Evolutionary conservation across 768 basidiomycete genomes (phyloP).

Genomic region (Lentinula raphanica): DNA sequence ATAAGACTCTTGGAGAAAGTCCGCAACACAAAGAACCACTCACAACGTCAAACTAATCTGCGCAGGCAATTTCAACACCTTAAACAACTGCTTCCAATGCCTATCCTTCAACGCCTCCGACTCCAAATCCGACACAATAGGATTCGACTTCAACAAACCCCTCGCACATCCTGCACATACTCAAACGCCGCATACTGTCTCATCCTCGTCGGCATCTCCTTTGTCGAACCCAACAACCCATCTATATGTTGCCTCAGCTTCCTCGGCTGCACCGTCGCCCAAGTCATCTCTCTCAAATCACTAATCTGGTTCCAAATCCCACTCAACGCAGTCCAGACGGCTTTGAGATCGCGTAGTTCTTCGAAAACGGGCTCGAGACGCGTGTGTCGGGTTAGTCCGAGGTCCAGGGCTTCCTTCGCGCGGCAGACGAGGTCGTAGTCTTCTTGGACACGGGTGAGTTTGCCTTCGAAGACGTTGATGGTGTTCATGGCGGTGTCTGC

Average conservation of each 20-base stretch:
- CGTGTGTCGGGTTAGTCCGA: slow-evolving; percentile 85
- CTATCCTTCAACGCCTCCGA: slow-evolving; percentile 96
- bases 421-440: slow-evolving; percentile 94
- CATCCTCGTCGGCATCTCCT: slow-evolving; percentile 99
- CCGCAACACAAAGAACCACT: slow-evolving; percentile 17
- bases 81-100: slow-evolving; percentile 98
- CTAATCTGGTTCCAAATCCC: slow-evolving; percentile 94
- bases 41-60: slow-evolving; percentile 75
- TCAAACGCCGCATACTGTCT: slow-evolving; percentile 98
- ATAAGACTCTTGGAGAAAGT: too few species aligned
- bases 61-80: slow-evolving; percentile 68
- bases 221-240: slow-evolving; percentile 84
- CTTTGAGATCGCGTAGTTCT: slow-evolving; percentile 92
- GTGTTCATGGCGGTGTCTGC: slow-evolving; percentile 96
- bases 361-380: slow-evolving; percentile 93
- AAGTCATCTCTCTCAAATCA: slow-evolving; percentile 82
- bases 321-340: slow-evolving; percentile 97
- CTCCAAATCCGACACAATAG: slow-evolving; percentile 88
- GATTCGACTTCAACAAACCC: slow-evolving; percentile 83
- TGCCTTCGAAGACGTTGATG: slow-evolving; percentile 92
- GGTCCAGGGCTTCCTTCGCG: slow-evolving; percentile 94
- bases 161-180: slow-evolving; percentile 87
- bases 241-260: slow-evolving; percentile 94
- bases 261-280: slow-evolving; percentile 91
- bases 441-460: slow-evolving; percentile 83